Percentiles rank a stretch among this genome's conserved stretches.
These are phyloP conservation scores for Colletotrichum gigasporum DNA, from an alignment of 2,329 filamentous ascomycete genomes.

Conservation along the genomic window DNA sequence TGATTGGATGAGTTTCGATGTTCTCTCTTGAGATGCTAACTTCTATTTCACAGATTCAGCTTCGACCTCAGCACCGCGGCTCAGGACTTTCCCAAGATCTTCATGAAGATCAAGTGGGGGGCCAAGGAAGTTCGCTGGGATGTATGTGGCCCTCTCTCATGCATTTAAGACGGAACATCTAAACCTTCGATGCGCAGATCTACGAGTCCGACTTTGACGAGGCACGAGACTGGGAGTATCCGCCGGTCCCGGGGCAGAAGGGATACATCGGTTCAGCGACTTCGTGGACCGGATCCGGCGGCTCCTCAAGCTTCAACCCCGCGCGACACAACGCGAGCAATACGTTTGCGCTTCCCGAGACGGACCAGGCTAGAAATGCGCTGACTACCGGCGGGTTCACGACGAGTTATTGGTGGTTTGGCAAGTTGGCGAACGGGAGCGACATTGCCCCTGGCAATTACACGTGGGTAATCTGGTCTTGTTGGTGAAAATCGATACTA, in stretches of 20 bases:
- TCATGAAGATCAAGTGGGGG: constrained; percentile 34
- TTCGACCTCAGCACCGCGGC: constrained; percentile 19
- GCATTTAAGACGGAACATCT: neutral
- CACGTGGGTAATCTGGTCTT: constrained; percentile 42
- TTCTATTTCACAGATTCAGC: neutral
- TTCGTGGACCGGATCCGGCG: constrained; percentile 42
- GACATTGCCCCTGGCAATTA: constrained; percentile 51
- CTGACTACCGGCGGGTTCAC: constrained; percentile 42
- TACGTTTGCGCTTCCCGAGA: constrained; percentile 46
- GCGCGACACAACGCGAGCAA: constrained; percentile 47
- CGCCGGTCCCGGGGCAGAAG: constrained; percentile 45
- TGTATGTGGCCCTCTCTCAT: neutral
- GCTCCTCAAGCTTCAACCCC: constrained; percentile 41
- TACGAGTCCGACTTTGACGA: constrained; percentile 50
- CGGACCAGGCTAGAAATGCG: constrained; percentile 36
- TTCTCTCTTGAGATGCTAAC: too few species aligned
- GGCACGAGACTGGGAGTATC: constrained; percentile 52
- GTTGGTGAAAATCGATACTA: too few species aligned
- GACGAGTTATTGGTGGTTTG: constrained; percentile 50
- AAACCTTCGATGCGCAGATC: constrained; percentile 38
- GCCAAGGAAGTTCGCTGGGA: constrained; percentile 37
- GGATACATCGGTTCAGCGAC: constrained; percentile 52
- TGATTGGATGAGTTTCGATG: too few species aligned
- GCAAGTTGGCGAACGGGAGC: constrained; percentile 50
- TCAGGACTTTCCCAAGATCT: constrained; percentile 34